Percentiles rank a stretch among this genome's conserved stretches.
Evolutionary conservation across 441 rosid genomes (phyloP).

Genomic region (Adansonia gregorii): DNA sequence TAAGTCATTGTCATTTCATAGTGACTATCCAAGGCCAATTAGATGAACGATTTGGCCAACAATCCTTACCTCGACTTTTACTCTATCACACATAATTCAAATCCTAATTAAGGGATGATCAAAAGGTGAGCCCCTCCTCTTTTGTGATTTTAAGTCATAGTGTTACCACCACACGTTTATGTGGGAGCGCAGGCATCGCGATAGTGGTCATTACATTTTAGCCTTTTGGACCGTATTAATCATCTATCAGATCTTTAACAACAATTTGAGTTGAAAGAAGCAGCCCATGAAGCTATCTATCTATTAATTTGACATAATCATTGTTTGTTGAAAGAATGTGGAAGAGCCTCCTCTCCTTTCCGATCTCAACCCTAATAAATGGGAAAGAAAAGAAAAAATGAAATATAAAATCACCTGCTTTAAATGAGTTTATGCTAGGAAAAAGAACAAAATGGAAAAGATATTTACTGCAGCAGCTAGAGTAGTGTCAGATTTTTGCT

Average conservation of each 20-base stretch:
- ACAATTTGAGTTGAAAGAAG: slow-evolving; percentile 74
- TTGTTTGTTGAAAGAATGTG: background rate
- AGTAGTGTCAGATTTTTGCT: no score
- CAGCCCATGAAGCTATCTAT: slow-evolving; percentile 60
- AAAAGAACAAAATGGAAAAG: background rate
- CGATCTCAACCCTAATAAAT: background rate
- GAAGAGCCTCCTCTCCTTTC: background rate
- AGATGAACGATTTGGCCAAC: no score
- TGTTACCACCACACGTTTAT: no score
- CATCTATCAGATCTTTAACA: slow-evolving; percentile 64
- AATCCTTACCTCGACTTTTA: no score
- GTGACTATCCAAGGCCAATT: no score
- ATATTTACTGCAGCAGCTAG: background rate
- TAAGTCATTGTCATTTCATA: no score
- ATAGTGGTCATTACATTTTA: background rate
- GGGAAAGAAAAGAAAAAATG: slow-evolving; percentile 1
- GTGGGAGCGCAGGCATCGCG: no score
- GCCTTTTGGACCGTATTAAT: slow-evolving; percentile 51
- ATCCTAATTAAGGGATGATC: no score
- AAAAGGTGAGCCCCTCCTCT: no score
- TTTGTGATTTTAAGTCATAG: no score
- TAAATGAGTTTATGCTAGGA: background rate
- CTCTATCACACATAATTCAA: no score
- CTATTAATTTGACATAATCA: slow-evolving; percentile 18
- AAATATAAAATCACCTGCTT: background rate